Percentiles rank a stretch among this genome's conserved stretches.
phyloP scores from a whole-genome alignment of 2,329 filamentous ascomycete species.

The Diplodia seriata region DNA sequence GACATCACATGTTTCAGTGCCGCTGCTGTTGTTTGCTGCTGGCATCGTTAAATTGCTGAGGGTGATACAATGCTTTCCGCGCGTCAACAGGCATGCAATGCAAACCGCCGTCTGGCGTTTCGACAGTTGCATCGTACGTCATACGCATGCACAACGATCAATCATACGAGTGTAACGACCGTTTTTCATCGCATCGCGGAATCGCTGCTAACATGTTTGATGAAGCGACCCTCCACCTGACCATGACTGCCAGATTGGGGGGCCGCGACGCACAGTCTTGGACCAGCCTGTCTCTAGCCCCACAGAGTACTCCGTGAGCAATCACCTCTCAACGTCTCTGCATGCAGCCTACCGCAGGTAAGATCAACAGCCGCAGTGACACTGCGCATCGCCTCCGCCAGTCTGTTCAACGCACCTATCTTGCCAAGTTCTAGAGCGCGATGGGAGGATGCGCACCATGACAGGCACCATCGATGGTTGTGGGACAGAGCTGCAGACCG shows the following conservation, averaged over 20 bases:
- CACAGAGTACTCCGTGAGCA: slow-evolving; percentile 23
- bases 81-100: slow-evolving; percentile 20
- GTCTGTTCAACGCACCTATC: slow-evolving; percentile 1
- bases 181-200: slow-evolving; percentile 14
- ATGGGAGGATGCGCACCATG: slow-evolving; percentile 23
- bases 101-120: slow-evolving; percentile 27
- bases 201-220: slow-evolving; percentile 24
- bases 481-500: slow-evolving; percentile 19
- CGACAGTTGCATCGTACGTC: slow-evolving; percentile 29
- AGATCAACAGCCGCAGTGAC: slow-evolving; percentile 23
- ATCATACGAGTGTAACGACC: slow-evolving; percentile 30
- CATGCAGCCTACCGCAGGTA: slow-evolving; percentile 26
- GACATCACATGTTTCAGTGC: neutral
- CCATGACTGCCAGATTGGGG: slow-evolving; percentile 19
- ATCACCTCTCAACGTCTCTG: slow-evolving; percentile 30
- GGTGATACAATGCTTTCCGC: slow-evolving; percentile 19
- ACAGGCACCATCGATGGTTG: slow-evolving; percentile 26
- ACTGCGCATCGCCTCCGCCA: slow-evolving; percentile 22
- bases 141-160: slow-evolving; percentile 24
- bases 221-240: slow-evolving; percentile 26
- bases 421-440: slow-evolving; percentile 16
- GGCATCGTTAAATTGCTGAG: neutral
- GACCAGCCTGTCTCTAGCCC: slow-evolving; percentile 15
- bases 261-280: slow-evolving; percentile 9
- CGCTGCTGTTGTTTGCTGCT: slow-evolving; percentile 10